These are phyloP conservation scores for Physaria fendleri DNA, from an alignment of 345 rosid species.

Conservation along the genomic window DNA sequence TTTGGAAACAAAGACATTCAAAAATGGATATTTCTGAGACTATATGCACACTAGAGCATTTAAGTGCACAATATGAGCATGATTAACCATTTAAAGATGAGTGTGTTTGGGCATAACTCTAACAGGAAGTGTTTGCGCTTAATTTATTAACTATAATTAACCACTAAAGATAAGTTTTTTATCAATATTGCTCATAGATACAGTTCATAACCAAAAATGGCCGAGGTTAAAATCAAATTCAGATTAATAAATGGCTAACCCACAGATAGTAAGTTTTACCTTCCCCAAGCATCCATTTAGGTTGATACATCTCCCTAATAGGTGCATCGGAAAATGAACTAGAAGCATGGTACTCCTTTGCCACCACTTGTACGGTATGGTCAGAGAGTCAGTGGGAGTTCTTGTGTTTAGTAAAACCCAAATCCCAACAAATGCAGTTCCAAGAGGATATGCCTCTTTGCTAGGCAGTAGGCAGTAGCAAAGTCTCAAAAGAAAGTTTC, in stretches of 20 bases:
- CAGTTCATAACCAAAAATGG: neutral
- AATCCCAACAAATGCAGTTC: slow-evolving; percentile 74
- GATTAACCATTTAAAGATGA: too few relatives aligned
- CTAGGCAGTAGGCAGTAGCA: slow-evolving; percentile 42
- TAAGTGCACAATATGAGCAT: neutral
- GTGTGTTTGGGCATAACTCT: too few relatives aligned
- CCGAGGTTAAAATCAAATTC: neutral
- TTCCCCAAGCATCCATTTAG: slow-evolving; percentile 96
- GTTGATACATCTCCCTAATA: slow-evolving; percentile 81
- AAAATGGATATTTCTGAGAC: neutral
- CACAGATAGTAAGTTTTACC: slow-evolving; percentile 35
- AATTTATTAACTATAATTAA: too few relatives aligned
- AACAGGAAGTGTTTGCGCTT: neutral
- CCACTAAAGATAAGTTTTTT: neutral
- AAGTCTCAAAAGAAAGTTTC: slow-evolving; percentile 47
- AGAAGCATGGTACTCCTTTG: slow-evolving; percentile 61
- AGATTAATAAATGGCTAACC: neutral
- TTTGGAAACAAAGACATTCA: too few relatives aligned
- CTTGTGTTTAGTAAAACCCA: slow-evolving; percentile 85
- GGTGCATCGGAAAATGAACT: slow-evolving; percentile 74
- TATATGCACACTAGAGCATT: neutral
- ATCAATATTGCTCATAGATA: neutral
- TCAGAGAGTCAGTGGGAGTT: slow-evolving; percentile 67
- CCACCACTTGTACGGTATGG: slow-evolving; percentile 81
- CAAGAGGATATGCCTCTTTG: slow-evolving; percentile 47